Conservation (phyloP, 306 rosid genomes). For the Rosa persica region DNA sequence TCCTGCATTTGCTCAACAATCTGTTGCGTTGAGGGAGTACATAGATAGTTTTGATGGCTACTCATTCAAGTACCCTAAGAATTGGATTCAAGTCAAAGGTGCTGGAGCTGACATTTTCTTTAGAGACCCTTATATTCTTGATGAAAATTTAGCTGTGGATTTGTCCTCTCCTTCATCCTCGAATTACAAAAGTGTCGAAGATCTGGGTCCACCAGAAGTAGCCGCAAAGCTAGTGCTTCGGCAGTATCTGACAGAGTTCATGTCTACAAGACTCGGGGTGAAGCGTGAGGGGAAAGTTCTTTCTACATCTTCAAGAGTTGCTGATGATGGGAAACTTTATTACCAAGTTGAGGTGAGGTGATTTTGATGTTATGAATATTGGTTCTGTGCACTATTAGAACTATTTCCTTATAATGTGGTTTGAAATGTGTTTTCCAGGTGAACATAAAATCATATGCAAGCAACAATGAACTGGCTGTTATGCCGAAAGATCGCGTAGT, state of each 20-base stretch:
- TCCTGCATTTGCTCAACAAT: constrained; percentile 47
- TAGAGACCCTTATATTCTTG: constrained; percentile 93
- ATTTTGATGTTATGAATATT: constrained; percentile 17
- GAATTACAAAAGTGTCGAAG: constrained; percentile 71
- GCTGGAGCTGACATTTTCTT: constrained; percentile 95
- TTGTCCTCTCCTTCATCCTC: constrained; percentile 94
- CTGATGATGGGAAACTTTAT: constrained; percentile 83
- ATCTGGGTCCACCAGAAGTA: constrained; percentile 75
- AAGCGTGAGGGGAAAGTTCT: constrained; percentile 78
- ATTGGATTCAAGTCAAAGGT: constrained; percentile 91
- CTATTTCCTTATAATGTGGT: background rate
- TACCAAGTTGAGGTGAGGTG: constrained; percentile 85
- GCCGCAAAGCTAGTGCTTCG: constrained; percentile 78
- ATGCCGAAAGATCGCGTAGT: constrained; percentile 87
- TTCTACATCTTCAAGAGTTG: constrained; percentile 62
- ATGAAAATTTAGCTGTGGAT: constrained; percentile 78
- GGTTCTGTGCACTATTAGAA: background rate
- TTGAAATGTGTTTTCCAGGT: constrained; percentile 49
- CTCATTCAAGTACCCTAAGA: constrained; percentile 72
- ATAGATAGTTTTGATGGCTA: constrained; percentile 88
- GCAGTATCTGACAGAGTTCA: constrained; percentile 88
- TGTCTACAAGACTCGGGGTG: constrained; percentile 89
- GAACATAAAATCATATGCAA: constrained; percentile 92
- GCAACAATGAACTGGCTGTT: constrained; percentile 87
- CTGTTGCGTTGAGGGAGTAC: constrained; percentile 59